phyloP scores from a whole-genome alignment of 257 asterid genomes.

The Echites panduratus region DNA sequence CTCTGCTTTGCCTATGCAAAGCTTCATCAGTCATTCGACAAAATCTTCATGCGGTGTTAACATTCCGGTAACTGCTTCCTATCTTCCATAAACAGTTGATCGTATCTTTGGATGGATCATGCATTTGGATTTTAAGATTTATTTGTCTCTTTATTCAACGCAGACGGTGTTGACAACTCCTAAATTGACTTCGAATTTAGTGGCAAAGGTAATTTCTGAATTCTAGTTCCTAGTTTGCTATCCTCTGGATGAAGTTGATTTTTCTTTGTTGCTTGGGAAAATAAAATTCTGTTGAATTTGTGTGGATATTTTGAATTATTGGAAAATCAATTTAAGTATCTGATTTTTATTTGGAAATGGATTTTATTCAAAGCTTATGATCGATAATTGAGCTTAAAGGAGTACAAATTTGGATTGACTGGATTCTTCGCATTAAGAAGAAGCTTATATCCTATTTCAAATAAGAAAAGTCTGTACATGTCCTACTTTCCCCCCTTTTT shows the following conservation, averaged over 20 bases:
- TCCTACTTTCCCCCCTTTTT: too few relatives aligned
- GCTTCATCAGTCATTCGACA: constrained; percentile 33
- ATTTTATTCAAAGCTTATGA: neutral
- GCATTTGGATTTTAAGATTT: neutral
- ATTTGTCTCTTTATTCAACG: neutral
- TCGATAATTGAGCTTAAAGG: neutral
- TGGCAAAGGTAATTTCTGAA: constrained; percentile 22
- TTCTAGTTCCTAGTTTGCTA: neutral
- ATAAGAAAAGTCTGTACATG: neutral
- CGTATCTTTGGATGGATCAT: neutral
- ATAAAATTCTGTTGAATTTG: neutral
- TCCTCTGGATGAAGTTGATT: neutral
- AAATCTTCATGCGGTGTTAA: constrained; percentile 29
- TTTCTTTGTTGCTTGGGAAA: neutral
- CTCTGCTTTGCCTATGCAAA: constrained; percentile 49
- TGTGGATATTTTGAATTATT: neutral
- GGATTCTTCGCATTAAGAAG: neutral
- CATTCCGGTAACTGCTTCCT: constrained; percentile 36
- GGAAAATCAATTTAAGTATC: neutral
- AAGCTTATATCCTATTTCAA: neutral
- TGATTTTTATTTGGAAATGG: neutral
- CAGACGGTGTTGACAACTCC: constrained; percentile 23
- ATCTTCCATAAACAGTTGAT: neutral
- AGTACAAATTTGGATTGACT: neutral
- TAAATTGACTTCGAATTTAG: constrained; percentile 8